Conservation (phyloP, 768 basidiomycete species). For the Suillus occidentalis region DNA sequence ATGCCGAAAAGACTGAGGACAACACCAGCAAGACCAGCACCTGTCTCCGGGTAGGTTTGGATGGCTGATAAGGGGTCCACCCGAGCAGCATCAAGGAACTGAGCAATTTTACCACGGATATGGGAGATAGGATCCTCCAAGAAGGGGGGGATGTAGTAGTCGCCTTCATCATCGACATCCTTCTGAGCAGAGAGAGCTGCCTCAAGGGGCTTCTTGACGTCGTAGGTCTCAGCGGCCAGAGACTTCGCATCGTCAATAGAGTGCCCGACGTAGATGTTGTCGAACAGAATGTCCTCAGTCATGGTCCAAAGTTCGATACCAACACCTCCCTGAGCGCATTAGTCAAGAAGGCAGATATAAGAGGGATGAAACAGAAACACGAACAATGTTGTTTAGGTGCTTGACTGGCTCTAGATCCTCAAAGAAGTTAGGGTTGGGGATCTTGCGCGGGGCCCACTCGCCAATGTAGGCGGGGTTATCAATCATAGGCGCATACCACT, state of each 20-base stretch:
- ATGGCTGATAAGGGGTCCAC: slow-evolving; percentile 78
- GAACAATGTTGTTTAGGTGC: slow-evolving; percentile 80
- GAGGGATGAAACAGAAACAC: slow-evolving; percentile 22
- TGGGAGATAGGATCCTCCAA: slow-evolving; percentile 50
- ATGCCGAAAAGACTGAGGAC: slow-evolving; percentile 82
- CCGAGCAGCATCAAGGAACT: slow-evolving; percentile 78
- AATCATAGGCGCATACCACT: slow-evolving; percentile 93
- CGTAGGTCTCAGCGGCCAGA: slow-evolving; percentile 86
- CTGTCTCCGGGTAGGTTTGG: slow-evolving; percentile 88
- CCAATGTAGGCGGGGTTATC: slow-evolving; percentile 99
- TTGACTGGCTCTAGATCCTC: slow-evolving; percentile 85
- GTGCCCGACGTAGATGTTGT: slow-evolving; percentile 93
- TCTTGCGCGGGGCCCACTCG: slow-evolving; percentile 88
- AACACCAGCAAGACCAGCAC: slow-evolving; percentile 70
- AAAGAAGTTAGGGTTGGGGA: slow-evolving; percentile 88
- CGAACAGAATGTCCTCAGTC: slow-evolving; percentile 93
- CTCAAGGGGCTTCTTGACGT: slow-evolving; percentile 86
- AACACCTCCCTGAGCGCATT: slow-evolving; percentile 69
- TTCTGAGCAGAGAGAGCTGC: slow-evolving; percentile 47
- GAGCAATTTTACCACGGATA: slow-evolving; percentile 71
- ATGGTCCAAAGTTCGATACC: slow-evolving; percentile 99
- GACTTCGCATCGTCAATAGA: slow-evolving; percentile 81
- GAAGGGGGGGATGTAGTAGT: slow-evolving; percentile 50
- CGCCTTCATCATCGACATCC: slow-evolving; percentile 45
- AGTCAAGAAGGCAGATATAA: slow-evolving; percentile 7